Conservation (phyloP, 2,329 filamentous ascomycete genomes). For the Ophiostoma australiae region DNA sequence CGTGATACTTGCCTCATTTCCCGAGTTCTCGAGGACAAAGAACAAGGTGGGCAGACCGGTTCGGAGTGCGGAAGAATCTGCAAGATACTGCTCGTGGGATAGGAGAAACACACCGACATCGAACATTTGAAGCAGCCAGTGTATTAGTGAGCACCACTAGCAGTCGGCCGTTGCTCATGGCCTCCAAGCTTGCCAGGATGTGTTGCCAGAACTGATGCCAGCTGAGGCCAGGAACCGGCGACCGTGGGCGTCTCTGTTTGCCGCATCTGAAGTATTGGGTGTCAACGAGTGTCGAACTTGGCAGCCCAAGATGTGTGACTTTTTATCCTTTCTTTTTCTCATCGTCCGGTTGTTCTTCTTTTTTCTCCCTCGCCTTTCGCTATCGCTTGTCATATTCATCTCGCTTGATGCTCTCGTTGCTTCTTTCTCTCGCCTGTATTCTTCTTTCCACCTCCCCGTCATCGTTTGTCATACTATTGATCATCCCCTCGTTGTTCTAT, state of each 20-base stretch:
- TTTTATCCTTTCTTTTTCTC: not conserved
- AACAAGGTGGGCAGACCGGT: not conserved
- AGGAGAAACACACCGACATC: not conserved
- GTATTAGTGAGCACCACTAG: not conserved
- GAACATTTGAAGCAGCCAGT: not conserved
- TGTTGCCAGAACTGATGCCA: not conserved
- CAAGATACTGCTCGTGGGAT: not conserved
- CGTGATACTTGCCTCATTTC: not conserved
- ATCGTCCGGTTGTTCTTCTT: not conserved
- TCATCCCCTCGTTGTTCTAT: not conserved
- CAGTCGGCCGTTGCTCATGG: not conserved
- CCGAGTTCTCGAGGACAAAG: not conserved
- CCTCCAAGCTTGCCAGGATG: not conserved
- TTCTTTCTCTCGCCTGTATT: not conserved
- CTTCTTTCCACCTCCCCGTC: not conserved
- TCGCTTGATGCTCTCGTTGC: not conserved
- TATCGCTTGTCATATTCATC: not conserved
- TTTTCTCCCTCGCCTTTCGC: not conserved
- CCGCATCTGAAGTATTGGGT: not conserved
- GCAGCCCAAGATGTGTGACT: not conserved
- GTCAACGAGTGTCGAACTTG: not conserved
- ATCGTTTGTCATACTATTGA: not conserved
- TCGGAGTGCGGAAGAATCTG: not conserved
- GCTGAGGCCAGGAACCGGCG: not conserved
- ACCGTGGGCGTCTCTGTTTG: not conserved